Conservation (phyloP, 768 basidiomycete species). For the Collybia sp. region DNA sequence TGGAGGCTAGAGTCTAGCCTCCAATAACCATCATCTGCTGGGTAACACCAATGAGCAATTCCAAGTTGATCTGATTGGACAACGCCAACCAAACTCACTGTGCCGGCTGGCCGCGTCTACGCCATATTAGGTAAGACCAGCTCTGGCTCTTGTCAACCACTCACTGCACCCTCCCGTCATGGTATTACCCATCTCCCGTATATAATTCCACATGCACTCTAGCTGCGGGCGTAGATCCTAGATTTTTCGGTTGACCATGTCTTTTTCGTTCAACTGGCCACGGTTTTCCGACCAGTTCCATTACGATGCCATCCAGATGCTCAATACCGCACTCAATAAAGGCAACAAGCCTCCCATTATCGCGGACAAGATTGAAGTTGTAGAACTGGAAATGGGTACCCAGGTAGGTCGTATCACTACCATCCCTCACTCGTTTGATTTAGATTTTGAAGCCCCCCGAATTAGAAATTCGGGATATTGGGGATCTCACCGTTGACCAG, state of each 20-base stretch:
- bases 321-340: conserved; percentile 95
- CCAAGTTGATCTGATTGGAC: too few relatives aligned
- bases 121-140: too few relatives aligned
- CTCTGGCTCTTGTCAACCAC: too few relatives aligned
- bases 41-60: too few relatives aligned
- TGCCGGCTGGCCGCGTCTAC: too few relatives aligned
- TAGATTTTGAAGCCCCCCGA: conserved; percentile 77
- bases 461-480: conserved; percentile 95
- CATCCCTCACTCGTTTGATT: conserved; percentile 2
- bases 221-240: too few relatives aligned
- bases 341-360: conserved; percentile 97
- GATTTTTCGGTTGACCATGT: conserved; percentile 40
- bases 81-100: too few relatives aligned
- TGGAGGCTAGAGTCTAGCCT: too few relatives aligned
- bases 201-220: too few relatives aligned
- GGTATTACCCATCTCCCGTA: too few relatives aligned
- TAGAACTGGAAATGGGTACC: conserved; percentile 98
- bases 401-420: conserved; percentile 52
- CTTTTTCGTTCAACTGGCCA: conserved; percentile 94
- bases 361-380: conserved; percentile 95
- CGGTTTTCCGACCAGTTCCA: conserved; percentile 96
- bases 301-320: conserved; percentile 93
- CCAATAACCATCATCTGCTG: too few relatives aligned
- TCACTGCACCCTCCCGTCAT: too few relatives aligned
- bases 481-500: conserved; percentile 91